Evolutionary conservation across 1,284 basidiomycete species (phyloP).

Genomic region (Pholiota adiposa): DNA sequence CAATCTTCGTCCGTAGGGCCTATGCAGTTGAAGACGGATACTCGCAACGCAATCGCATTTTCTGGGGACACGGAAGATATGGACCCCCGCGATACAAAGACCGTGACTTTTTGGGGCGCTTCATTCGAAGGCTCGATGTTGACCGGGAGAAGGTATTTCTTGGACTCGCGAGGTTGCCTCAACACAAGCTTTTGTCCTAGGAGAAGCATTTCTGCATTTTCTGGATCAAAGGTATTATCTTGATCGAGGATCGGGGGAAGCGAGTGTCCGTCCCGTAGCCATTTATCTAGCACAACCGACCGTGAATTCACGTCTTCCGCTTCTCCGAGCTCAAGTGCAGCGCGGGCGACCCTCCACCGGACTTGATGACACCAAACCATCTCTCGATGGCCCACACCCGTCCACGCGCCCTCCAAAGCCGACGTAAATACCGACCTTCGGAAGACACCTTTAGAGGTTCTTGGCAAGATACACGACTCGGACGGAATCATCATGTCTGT

Average conservation of each 20-base stretch:
- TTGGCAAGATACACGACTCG: conserved; percentile 81
- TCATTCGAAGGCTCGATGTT: conserved; percentile 22
- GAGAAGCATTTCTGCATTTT: conserved; percentile 40
- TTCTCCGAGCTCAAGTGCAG: conserved; percentile 70
- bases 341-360: conserved; percentile 84
- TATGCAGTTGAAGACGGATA: conserved; percentile 49
- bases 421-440: conserved; percentile 86
- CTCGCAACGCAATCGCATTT: conserved; percentile 43
- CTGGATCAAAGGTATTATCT: conserved; percentile 24
- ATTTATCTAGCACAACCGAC: conserved; percentile 54
- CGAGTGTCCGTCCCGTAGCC: conserved; percentile 65
- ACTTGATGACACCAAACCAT: conserved; percentile 99
- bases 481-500: conserved; percentile 94
- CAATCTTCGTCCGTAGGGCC: conserved; percentile 38
- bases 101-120: conserved; percentile 41
- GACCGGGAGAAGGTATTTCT: conserved; percentile 56
- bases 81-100: conserved; percentile 65
- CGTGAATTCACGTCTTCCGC: conserved; percentile 34
- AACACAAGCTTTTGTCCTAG: conserved; percentile 44
- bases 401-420: conserved; percentile 89
- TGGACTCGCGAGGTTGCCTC: conserved; percentile 44
- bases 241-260: conserved; percentile 34
- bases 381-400: conserved; percentile 92
- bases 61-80: conserved; percentile 55
- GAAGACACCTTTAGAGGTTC: conserved; percentile 37